A percentile compares a stretch with the other conserved stretches of the same genome.
phyloP scores from a whole-genome alignment of 768 basidiomycete species.

The Suillus americanus region DNA sequence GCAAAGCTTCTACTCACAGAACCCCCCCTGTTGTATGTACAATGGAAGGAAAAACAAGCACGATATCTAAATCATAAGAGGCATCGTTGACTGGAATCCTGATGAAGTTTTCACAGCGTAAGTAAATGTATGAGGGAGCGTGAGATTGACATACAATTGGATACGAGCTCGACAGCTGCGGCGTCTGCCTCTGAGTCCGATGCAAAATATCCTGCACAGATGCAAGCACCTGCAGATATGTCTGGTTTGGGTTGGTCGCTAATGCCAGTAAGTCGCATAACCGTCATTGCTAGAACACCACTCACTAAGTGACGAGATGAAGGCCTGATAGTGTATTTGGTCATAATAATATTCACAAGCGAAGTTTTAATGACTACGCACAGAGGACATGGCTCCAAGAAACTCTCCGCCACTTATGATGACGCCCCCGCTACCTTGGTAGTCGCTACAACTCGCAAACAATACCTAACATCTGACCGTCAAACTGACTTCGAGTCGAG shows the following conservation, averaged over 20 bases:
- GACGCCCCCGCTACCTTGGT: neutral
- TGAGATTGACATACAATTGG: neutral
- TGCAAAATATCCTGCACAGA: neutral
- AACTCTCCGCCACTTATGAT: conserved; percentile 4
- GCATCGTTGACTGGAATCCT: neutral
- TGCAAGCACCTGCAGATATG: neutral
- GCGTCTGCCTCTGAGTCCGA: conserved; percentile 1
- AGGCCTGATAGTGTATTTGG: neutral
- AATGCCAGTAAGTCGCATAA: conserved; percentile 5
- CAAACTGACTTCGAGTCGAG: neutral
- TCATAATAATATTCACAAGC: neutral
- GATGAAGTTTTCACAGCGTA: neutral
- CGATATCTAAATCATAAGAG: neutral
- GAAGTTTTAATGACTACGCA: neutral
- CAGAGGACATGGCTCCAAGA: conserved; percentile 3
- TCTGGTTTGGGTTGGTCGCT: neutral
- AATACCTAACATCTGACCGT: neutral
- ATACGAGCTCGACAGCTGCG: conserved; percentile 1
- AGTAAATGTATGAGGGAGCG: no score
- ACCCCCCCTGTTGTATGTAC: neutral
- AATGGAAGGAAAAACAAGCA: neutral
- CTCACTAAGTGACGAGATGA: conserved; percentile 3
- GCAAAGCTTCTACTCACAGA: neutral
- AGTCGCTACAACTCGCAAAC: neutral
- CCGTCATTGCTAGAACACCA: neutral